Conservation (phyloP, 75 land plant species). For the Cupressus sempervirens region DNA sequence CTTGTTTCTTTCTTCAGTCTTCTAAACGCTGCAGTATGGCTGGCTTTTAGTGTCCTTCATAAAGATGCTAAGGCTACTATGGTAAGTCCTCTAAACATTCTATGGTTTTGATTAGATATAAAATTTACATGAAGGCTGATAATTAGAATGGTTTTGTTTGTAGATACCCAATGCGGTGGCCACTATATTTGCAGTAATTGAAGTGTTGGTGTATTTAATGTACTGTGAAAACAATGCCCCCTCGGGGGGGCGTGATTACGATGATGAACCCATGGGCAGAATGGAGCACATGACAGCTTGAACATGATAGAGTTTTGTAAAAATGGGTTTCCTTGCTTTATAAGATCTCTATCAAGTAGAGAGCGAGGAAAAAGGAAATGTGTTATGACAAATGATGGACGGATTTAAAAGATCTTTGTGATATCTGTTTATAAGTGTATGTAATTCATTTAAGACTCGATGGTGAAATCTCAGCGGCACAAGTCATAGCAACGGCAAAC, state of each 20-base stretch:
- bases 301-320: neutral
- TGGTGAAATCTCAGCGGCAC: no score
- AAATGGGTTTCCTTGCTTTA: no score
- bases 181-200: neutral
- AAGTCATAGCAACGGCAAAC: no score
- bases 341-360: no score
- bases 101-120: neutral
- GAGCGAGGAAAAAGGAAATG: no score
- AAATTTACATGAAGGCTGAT: no score
- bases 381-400: no score
- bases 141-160: neutral
- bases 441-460: no score
- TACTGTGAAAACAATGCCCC: neutral
- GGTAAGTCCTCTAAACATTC: neutral
- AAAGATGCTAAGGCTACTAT: conserved; percentile 2
- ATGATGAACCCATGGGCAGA: neutral
- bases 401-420: no score
- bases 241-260: neutral
- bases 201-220: neutral
- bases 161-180: conserved; percentile 2
- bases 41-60: neutral
- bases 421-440: no score
- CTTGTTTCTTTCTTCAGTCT: neutral
- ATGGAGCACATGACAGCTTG: conserved; percentile 10
- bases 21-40: conserved; percentile 6